Evolutionary conservation across 225 moss, liverwort and hornwort genomes (phyloP).

Genomic region (Physcomitrium patens): DNA sequence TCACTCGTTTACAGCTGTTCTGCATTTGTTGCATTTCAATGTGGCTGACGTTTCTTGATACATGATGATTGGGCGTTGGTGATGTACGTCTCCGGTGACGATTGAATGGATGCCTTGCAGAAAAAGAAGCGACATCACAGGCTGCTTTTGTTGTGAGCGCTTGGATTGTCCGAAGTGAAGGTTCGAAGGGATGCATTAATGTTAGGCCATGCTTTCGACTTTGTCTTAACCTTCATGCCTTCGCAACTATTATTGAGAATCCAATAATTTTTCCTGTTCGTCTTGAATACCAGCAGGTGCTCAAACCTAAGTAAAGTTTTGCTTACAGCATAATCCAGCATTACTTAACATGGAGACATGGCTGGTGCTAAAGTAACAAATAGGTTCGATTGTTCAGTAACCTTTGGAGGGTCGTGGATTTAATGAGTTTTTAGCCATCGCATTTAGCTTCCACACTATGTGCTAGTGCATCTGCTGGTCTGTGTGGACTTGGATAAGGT

Average conservation of each 20-base stretch:
- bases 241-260: constrained; percentile 8
- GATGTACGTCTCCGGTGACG: constrained; percentile 5
- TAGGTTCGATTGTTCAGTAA: neutral
- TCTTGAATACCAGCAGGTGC: constrained; percentile 16
- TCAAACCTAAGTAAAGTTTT: constrained; percentile 3
- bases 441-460: constrained; percentile 17
- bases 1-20: neutral
- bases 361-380: constrained; percentile 44
- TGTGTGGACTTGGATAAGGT: constrained; percentile 8
- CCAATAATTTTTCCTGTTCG: constrained; percentile 11
- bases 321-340: constrained; percentile 13
- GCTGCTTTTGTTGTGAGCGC: constrained; percentile 20
- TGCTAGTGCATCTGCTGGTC: constrained; percentile 8
- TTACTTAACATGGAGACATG: neutral
- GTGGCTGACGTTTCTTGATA: constrained; percentile 5
- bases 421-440: constrained; percentile 8
- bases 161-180: constrained; percentile 13
- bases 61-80: constrained; percentile 1
- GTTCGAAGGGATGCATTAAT: neutral
- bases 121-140: constrained; percentile 27
- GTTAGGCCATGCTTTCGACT: constrained; percentile 17
- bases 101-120: constrained; percentile 25
- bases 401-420: constrained; percentile 27
- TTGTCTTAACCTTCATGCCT: neutral
- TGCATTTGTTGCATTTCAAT: neutral